Base-by-base conservation (phyloP, 2,329 filamentous ascomycete genomes). In the Pseudocercospora vitis region DNA sequence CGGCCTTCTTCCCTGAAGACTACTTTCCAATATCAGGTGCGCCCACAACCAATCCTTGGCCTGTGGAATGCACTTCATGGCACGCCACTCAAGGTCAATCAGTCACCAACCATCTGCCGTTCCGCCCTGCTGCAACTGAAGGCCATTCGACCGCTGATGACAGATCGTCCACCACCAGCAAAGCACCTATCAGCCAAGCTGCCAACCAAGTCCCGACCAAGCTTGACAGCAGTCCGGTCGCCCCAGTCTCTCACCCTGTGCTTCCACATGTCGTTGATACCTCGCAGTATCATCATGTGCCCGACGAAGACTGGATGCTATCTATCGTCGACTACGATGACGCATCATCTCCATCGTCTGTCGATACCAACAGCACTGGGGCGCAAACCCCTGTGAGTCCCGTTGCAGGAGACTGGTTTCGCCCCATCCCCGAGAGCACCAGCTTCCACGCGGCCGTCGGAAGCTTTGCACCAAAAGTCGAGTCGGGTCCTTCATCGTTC, bases 301-400 rank as follows among this genome's bases (percentile, higher is more conserved):
- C 40, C 18, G 35, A 57, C 31, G 45, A 57, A 8, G 57, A 61
- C 18, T 66, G 62, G 58, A 23, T 46, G 18, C 35, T 48, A 12
- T 56, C 59, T 7, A 48, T 55, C 2, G 46, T 53, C 32, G 62
- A 60, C 11, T 60, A 57, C 23, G 56, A 61, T 28, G 46, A 44
- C 24, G 52, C 55, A n/a, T 37, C 56, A 4, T 60, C 62, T 5
- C 61, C 60, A 26, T 56, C 54, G 7, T 60, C 62, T 4, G 24
- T 59, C 18, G 53, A 52, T 21, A 52, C 55, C 12, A 35, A 55
- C 28, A 54, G 52, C 50, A 55, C 53, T 26, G 54, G 53, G 33
- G 60, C 62, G 35, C 32, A 31, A 7, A 64, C 62, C n/a, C 61
- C 63, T 8, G 23, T 55, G 7, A 56, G 48, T 35, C 40, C 55